Evolutionary conservation across 2,329 filamentous ascomycete species (phyloP).

Genomic region (Phaeosphaeria sp.): DNA sequence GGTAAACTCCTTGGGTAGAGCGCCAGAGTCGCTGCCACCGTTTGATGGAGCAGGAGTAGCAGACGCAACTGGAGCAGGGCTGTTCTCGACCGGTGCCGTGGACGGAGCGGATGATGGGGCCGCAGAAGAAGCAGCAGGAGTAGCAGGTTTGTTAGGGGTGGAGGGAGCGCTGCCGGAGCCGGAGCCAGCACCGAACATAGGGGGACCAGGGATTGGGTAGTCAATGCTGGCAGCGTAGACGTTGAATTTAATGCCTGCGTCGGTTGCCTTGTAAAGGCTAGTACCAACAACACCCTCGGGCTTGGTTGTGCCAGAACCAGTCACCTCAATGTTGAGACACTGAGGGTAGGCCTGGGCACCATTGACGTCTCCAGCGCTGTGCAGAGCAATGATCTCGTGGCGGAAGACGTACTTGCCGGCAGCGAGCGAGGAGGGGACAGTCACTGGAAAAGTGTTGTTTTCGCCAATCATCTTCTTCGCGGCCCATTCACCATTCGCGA

Average conservation of each 20-base stretch:
- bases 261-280: slow-evolving; percentile 52
- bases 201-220: slow-evolving; percentile 55
- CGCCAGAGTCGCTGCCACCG: slow-evolving; percentile 8
- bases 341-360: slow-evolving; percentile 62
- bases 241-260: slow-evolving; percentile 53
- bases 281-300: slow-evolving; percentile 59
- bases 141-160: slow-evolving; percentile 12
- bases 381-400: slow-evolving; percentile 62
- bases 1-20: slow-evolving; percentile 41
- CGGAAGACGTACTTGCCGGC: slow-evolving; percentile 63
- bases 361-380: slow-evolving; percentile 51
- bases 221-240: slow-evolving; percentile 43
- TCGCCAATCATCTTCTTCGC: slow-evolving; percentile 50
- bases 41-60: slow-evolving; percentile 18
- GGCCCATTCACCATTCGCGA: slow-evolving; percentile 43
- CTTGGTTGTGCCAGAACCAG: slow-evolving; percentile 53
- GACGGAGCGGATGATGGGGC: slow-evolving; percentile 1
- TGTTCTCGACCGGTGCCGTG: not conserved
- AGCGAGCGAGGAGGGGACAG: slow-evolving; percentile 53
- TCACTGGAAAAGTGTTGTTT: slow-evolving; percentile 57
- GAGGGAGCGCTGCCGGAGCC: slow-evolving; percentile 20
- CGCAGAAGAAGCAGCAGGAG: slow-evolving; percentile 6
- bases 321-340: slow-evolving; percentile 59
- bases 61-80: not conserved
- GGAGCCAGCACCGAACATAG: slow-evolving; percentile 37